Conservation (phyloP, 2,329 filamentous ascomycete genomes). For the Trematosphaeria pertusa region DNA sequence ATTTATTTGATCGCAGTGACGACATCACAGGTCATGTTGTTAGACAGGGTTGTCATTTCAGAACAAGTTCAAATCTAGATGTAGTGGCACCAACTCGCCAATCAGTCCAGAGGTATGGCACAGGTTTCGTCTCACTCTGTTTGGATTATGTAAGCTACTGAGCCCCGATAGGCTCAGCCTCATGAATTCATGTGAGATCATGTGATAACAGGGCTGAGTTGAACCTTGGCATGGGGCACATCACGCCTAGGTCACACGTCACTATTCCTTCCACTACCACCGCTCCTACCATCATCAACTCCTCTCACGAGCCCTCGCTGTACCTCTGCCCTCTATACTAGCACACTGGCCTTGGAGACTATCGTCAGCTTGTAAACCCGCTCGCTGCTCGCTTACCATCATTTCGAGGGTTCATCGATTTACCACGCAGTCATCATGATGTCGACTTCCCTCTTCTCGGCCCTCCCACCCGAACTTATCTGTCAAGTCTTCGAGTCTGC, state of each 20-base stretch:
- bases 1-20: too few relatives aligned
- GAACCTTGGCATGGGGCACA: conserved; percentile 4
- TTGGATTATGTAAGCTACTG: conserved; percentile 3
- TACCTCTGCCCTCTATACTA: conserved; percentile 9
- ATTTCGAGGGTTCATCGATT: conserved; percentile 11
- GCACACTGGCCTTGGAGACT: conserved; percentile 6
- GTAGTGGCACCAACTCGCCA: neutral
- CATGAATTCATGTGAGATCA: conserved; percentile 2
- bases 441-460: conserved; percentile 13
- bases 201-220: conserved; percentile 1
- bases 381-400: conserved; percentile 7
- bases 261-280: conserved; percentile 1
- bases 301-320: conserved; percentile 8
- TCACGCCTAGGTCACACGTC: neutral
- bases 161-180: conserved; percentile 3
- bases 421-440: conserved; percentile 5
- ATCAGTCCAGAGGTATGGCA: conserved; percentile 1
- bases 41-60: conserved; percentile 1
- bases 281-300: conserved; percentile 6
- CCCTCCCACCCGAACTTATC: conserved; percentile 24
- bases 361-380: conserved; percentile 9
- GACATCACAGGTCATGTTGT: neutral
- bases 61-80: conserved; percentile 3
- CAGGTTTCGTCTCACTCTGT: conserved; percentile 2
- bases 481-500: conserved; percentile 22